phyloP scores from a whole-genome alignment of 306 rosid species.

The Quercus variabilis region DNA sequence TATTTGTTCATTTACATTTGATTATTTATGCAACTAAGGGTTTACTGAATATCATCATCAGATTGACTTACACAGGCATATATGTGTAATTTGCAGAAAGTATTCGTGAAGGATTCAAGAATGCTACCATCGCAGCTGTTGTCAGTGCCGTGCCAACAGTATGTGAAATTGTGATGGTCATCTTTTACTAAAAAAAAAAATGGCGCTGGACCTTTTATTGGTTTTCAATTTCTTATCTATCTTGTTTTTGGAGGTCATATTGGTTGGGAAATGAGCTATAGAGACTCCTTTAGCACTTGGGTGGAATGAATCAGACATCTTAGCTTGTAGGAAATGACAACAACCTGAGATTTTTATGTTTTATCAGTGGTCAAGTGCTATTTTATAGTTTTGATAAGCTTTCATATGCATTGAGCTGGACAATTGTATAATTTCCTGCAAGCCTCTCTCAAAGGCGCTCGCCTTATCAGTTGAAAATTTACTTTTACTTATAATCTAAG shows the following conservation, averaged over 20 bases:
- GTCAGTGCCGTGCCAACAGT: slow-evolving; percentile 79
- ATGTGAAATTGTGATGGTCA: slow-evolving; percentile 12
- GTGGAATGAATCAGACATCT: background rate
- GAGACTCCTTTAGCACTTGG: background rate
- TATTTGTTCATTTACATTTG: background rate
- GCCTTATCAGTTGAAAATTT: background rate
- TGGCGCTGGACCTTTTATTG: background rate
- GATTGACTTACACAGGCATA: background rate
- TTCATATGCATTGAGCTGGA: background rate
- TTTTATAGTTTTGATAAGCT: background rate
- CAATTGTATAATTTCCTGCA: background rate
- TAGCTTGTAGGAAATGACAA: background rate
- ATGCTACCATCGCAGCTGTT: slow-evolving; percentile 51
- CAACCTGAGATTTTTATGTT: background rate
- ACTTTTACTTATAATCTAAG: background rate
- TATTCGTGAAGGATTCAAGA: slow-evolving; percentile 72
- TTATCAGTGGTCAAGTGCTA: background rate
- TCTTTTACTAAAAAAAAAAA: background rate
- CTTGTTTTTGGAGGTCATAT: background rate
- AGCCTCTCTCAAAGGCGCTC: background rate
- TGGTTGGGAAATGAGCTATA: background rate
- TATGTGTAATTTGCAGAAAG: slow-evolving; percentile 66
- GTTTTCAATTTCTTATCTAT: background rate
- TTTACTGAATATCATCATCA: background rate
- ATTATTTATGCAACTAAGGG: slow-evolving; percentile 2